Evolutionary conservation across 2,329 filamentous ascomycete species (phyloP).

Genomic region (Colletotrichum brevisporum): DNA sequence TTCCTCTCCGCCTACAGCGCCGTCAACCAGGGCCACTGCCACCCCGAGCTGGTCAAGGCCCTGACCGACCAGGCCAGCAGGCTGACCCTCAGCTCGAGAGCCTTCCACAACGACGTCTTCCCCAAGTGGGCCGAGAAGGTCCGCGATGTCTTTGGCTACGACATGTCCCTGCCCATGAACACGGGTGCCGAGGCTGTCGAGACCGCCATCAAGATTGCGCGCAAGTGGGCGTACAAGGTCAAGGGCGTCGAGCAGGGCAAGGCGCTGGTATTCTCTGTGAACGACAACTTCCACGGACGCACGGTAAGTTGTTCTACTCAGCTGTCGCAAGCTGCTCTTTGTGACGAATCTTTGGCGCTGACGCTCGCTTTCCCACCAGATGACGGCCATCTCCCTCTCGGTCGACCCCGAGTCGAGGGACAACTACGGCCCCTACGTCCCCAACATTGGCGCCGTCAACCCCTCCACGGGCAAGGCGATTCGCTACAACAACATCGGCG

Average conservation of each 20-base stretch:
- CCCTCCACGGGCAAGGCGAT: slow-evolving; percentile 83
- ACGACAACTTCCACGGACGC: slow-evolving; percentile 96
- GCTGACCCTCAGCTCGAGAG: slow-evolving; percentile 91
- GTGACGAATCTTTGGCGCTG: background rate
- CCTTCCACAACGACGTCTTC: slow-evolving; percentile 99
- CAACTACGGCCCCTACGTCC: slow-evolving; percentile 97
- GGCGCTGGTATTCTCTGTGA: slow-evolving; percentile 86
- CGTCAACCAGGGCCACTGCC: slow-evolving; percentile 98
- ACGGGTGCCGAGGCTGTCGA: slow-evolving; percentile 97
- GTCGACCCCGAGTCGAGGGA: slow-evolving; percentile 95
- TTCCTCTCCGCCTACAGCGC: slow-evolving; percentile 98
- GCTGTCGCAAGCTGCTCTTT: background rate
- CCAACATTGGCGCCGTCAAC: slow-evolving; percentile 83
- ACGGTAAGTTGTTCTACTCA: slow-evolving; percentile 73
- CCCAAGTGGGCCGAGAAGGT: slow-evolving; percentile 95
- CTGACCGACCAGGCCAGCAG: slow-evolving; percentile 90
- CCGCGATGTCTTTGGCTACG: slow-evolving; percentile 89
- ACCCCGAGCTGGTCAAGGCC: slow-evolving; percentile 94
- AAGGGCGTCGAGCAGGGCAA: slow-evolving; percentile 89
- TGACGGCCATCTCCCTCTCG: slow-evolving; percentile 95
- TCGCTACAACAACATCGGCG: slow-evolving; percentile 86
- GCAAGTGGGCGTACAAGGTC: slow-evolving; percentile 98
- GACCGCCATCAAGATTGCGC: slow-evolving; percentile 94
- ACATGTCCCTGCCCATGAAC: slow-evolving; percentile 99
- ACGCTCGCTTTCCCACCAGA: slow-evolving; percentile 53